Evolutionary conservation across 352 stramenopile species (phyloP), one percentile per base, ranked within the genome.

Genomic region (Globisporangium acanthophoron): DNA sequence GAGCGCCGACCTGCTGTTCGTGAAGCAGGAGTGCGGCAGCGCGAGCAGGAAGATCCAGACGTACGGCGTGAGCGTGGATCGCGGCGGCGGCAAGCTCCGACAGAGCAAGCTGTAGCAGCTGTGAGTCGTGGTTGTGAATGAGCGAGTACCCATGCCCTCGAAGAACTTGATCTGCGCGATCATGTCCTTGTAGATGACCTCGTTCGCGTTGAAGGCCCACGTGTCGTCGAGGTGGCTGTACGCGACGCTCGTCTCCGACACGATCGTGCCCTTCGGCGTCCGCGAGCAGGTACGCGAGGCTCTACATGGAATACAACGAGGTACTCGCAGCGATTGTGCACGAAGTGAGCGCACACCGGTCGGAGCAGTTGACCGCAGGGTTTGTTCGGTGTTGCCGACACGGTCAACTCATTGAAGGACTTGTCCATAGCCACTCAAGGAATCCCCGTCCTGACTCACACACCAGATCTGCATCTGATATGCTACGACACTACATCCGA

Each of bases 211-310:
- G 65, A 68, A 77, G 18, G 66, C 73, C 79, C 79, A 90, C 27
- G 75, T 87, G 62, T 80, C 87, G 66, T 90, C 79, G 43, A 90
- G 56, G 65, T 87, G 77, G 59, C 84, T 87, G 65, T 79, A 87
- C 61, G 57, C 39, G 50, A 82, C 56, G 46, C 61, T 72, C 60
- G 64, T 67, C 54, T 88, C 75, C 47, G 60, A 70, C 41, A 90
- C 45, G 54, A 87, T 74, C 13, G 75, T 85, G 35, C 75, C 70
- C 9, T 51, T 61, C 9, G 71, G 79, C 18, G 87, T 58, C 3
- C 59, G 49, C n/a, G 54, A 44, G 39, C 73, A 85, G 29, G 61
- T 70, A 85, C 21, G 73, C 73, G 29, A 85, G 55, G 51, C 73
- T 83, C 57, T 85, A 73, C 15, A 56, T 75, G 24, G 66, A 66